Percentiles rank a stretch among this genome's conserved stretches.
Evolutionary conservation across 306 rosid species (phyloP).

Genomic region (Vigna mungo): DNA sequence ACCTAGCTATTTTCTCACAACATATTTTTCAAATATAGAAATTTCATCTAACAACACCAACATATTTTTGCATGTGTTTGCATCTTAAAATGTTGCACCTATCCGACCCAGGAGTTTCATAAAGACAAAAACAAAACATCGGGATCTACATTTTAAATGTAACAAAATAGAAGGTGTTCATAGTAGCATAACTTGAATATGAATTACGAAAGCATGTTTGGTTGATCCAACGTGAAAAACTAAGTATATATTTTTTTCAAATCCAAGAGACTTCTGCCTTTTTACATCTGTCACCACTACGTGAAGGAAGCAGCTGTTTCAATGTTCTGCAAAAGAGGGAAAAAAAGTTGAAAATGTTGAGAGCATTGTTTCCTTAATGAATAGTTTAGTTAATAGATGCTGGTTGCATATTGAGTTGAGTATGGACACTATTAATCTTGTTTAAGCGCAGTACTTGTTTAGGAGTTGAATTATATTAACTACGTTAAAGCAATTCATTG

Average conservation of each 20-base stretch:
- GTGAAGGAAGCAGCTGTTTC: conserved; percentile 33
- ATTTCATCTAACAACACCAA: not conserved
- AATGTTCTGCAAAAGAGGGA: conserved; percentile 40
- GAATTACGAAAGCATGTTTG: too few relatives aligned
- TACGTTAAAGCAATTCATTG: not conserved
- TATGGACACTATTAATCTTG: not conserved
- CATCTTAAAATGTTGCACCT: conserved; percentile 7
- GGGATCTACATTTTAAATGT: too few relatives aligned
- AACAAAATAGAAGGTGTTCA: too few relatives aligned
- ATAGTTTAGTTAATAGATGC: not conserved
- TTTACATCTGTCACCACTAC: conserved; percentile 14
- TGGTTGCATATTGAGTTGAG: not conserved
- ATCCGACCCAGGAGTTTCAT: not conserved
- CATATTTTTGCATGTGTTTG: not conserved
- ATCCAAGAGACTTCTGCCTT: conserved; percentile 20
- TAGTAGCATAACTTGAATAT: too few relatives aligned
- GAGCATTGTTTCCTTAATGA: not conserved
- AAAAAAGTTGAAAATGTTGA: conserved; percentile 18
- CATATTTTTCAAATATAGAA: not conserved
- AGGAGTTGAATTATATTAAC: not conserved
- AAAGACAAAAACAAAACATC: not conserved
- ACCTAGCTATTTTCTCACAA: not conserved
- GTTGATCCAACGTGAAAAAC: too few relatives aligned
- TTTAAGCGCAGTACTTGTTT: conserved; percentile 8
- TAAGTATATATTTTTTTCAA: not conserved